Evolutionary conservation across 768 basidiomycete species (phyloP), one percentile per base, ranked within the genome.

Genomic region (Sporobolomyces phaffii): DNA sequence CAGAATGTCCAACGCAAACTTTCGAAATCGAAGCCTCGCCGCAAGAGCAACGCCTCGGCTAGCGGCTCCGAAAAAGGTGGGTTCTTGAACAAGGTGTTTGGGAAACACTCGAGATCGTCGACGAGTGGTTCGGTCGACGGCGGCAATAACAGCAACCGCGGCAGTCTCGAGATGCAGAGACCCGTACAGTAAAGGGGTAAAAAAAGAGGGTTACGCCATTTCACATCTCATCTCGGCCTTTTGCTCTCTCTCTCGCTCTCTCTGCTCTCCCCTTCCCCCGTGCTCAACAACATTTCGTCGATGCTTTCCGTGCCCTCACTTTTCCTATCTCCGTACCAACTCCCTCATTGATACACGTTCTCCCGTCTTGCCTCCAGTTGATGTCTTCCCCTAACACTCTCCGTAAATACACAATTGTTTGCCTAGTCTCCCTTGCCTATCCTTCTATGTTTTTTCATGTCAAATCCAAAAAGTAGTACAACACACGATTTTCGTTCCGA

Each of bases 31-130:
- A 34, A 29, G 13, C 54, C 36, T 10, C 54, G 45, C 17, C 20
- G 24, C 34, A 47, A 54, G 62, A 51, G 56, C 31, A 58, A 58
- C 43, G 43, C 56, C 15, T 58, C 54, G 26, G 40, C 9, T 4
- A 28, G 3, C 20, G 52, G 36, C 40, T 43, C 45, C 22, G 41
- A 56, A 20, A 50, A 49, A 47, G 38, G 53, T 11, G 54, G 62
- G 9, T 64, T 64, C 62, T 20, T 64, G 20, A 31, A 26, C 10
- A 48, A 40, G 20, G 28, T 64, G 18, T 64, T 64, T 33, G 54
- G 62, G 17, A 28, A 54, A 43, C 56, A 58, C 31, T 45, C 56
- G 56, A 44, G 56, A n/a, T n/a, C n/a, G 41, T 20, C 18, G 2
- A 18, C n/a, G 20, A 58, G 56, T 17, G 56, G 56, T 9, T 45